These are phyloP conservation scores for Theobroma grandiflorum DNA, from an alignment of 441 rosid genomes.

Conservation along the genomic window DNA sequence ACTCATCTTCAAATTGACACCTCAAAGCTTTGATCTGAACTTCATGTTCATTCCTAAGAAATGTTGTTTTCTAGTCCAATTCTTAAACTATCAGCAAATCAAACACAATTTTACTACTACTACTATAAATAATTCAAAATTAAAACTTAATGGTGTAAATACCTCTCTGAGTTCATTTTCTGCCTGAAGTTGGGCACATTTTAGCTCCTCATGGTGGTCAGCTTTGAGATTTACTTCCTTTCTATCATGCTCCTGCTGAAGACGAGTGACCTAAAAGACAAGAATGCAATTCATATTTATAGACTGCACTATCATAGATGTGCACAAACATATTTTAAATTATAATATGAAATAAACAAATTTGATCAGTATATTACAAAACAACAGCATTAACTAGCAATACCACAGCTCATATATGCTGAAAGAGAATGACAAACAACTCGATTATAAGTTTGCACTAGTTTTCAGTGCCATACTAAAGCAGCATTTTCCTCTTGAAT, in stretches of 20 bases:
- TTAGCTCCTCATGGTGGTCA: conserved; percentile 64
- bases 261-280: conserved; percentile 47
- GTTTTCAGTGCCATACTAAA: conserved; percentile 50
- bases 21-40: conserved; percentile 70
- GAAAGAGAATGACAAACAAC: conserved; percentile 20
- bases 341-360: conserved; percentile 4
- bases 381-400: background rate
- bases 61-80: conserved; percentile 55
- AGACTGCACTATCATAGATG: conserved; percentile 1
- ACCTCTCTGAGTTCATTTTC: conserved; percentile 81
- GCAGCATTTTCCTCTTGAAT: conserved; percentile 75
- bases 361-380: conserved; percentile 9
- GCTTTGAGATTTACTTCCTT: conserved; percentile 64
- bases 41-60: conserved; percentile 74
- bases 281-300: background rate
- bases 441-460: conserved; percentile 30
- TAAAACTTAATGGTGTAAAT: conserved; percentile 22
- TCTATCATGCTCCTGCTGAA: conserved; percentile 61
- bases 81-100: conserved; percentile 18
- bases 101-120: conserved; percentile 22
- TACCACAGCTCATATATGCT: background rate
- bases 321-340: background rate
- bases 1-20: conserved; percentile 83
- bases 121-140: conserved; percentile 13
- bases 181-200: conserved; percentile 62